Base-by-base conservation (phyloP, 306 rosid species). In the Glycine tomentella region DNA sequence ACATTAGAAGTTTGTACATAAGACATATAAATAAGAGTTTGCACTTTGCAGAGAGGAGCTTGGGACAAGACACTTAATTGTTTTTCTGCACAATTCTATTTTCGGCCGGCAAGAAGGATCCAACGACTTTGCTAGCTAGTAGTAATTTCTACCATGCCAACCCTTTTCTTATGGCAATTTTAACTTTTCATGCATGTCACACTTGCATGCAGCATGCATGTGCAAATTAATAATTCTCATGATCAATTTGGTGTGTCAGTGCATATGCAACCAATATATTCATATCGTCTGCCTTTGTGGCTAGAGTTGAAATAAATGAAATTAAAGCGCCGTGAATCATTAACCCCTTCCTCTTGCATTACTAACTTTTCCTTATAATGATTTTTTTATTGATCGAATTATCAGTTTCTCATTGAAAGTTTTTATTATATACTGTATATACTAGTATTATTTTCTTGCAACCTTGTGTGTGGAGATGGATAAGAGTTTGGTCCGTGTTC, bases 231-330 rank as follows among this genome's bases (percentile, higher is more conserved):
- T 78, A 31, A 38, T 42, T 53, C 34, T 52, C 12, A 13, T 40
- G 44, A 62, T 16, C 46, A 1, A 77, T 15, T 77, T 50, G 51
- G 72, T 63, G 58, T 75, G 57, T 20, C 69, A 62, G 17, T 42
- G 46, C 5, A 42, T 42, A 42, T 42, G 46, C 46, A 42, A n/a
- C 5, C 73, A 65, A 9, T 36, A 17, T 38, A 7, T 51, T 65
- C 64, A 36, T 34, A 51, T 17, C 44, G 14, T 11, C 8, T 76
- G 62, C 38, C 16, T 31, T 8, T 61, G 2, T 25, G 44, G 31
- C 31, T 31, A 42, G 7, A 63, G 40, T 33, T 49, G 40, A 63
- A 65, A 50, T 77, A 20, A 56, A 57, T 56, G 55, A 36, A 74
- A 3, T 36, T 25, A 25, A 25, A 25, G 66, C 15, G 25, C 71